Percentiles rank a stretch among this genome's conserved stretches.
phyloP scores from a whole-genome alignment of 257 asterid species.

The Solanum ossicruentum region DNA sequence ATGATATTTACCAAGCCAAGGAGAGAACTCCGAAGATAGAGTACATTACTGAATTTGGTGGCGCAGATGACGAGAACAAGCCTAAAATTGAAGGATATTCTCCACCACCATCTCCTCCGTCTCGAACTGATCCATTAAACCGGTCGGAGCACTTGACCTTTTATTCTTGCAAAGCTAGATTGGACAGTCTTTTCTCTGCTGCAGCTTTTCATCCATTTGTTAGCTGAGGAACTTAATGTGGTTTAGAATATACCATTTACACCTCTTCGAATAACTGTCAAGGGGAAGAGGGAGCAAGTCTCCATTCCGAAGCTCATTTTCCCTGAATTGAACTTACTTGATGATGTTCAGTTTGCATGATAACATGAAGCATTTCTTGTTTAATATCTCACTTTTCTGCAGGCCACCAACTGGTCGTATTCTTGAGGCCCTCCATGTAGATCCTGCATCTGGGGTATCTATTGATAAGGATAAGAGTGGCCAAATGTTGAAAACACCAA shows the following conservation, averaged over 20 bases:
- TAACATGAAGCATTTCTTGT: slow-evolving; percentile 7
- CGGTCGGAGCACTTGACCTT: slow-evolving; percentile 99
- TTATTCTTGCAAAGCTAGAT: slow-evolving; percentile 80
- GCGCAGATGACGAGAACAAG: slow-evolving; percentile 49
- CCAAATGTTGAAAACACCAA: slow-evolving; percentile 50
- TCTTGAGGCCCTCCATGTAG: slow-evolving; percentile 96
- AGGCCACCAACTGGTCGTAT: slow-evolving; percentile 86
- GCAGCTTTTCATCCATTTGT: slow-evolving; percentile 69
- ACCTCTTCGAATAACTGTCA: slow-evolving; percentile 33
- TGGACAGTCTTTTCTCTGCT: slow-evolving; percentile 83
- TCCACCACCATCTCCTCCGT: slow-evolving; percentile 86
- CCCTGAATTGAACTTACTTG: slow-evolving; percentile 34
- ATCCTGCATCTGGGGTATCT: slow-evolving; percentile 95
- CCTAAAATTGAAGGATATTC: slow-evolving; percentile 82
- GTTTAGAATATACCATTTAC: slow-evolving; percentile 38
- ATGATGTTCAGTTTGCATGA: slow-evolving; percentile 29
- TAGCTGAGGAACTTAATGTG: slow-evolving; percentile 39
- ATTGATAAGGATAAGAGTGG: slow-evolving; percentile 59
- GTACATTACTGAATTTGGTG: slow-evolving; percentile 96
- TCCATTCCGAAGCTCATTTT: slow-evolving; percentile 31
- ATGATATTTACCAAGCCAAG: slow-evolving; percentile 54
- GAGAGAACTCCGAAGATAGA: slow-evolving; percentile 82
- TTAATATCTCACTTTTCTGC: slow-evolving; percentile 58
- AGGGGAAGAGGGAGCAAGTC: slow-evolving; percentile 37
- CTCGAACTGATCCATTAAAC: slow-evolving; percentile 56